Evolutionary conservation across 2,329 filamentous ascomycete species (phyloP), one percentile per base, ranked within the genome.

Genomic region (Cladorrhinum sp.): DNA sequence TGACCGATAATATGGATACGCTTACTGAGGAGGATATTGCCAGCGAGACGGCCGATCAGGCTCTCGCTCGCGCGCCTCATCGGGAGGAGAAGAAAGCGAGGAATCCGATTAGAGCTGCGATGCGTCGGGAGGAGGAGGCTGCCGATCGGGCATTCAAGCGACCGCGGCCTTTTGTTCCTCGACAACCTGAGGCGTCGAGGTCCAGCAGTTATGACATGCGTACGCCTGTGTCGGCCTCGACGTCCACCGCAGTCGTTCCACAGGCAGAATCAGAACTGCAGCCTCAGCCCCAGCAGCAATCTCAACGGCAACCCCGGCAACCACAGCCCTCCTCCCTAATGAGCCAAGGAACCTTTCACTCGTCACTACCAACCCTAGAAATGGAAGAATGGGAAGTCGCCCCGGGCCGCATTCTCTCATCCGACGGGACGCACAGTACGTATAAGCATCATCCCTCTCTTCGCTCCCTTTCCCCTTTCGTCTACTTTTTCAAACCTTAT

Each of bases 311-410:
- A 28, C 26, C 26, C 9, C 26, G 26, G 9, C 26, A 28, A 28
- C 8, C 7, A 16, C 33, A 10, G 14, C 12, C 33, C 4, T 10
- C 8, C 9, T 56, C 66, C 0, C 26, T 72, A 8, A 52, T 70
- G 16, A 63, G 61, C 7, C 52, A 57, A 6, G 67, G 68, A 10
- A 57, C 59, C 0, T 56, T 10, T 62, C 59, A 49, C 12, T 16
- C 42, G 36, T 53, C 59, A 2, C 58, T 59, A 3, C 64, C 69
- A 1, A 51, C 65, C 1, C 66, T 74, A 7, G 72, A 74, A 56
- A 74, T 75, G 73, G 73, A 75, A 58, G 68, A 71, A 10, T 75
- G 74, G 74, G 73, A 75, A 55, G 33, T 75, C 1, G 73, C 72
- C 1, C 74, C 74, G 0, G 74, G 74, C 2, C 67, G 71, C 2